Evolutionary conservation across 1,284 basidiomycete species (phyloP).

Genomic region (Fomitopsis palustris): DNA sequence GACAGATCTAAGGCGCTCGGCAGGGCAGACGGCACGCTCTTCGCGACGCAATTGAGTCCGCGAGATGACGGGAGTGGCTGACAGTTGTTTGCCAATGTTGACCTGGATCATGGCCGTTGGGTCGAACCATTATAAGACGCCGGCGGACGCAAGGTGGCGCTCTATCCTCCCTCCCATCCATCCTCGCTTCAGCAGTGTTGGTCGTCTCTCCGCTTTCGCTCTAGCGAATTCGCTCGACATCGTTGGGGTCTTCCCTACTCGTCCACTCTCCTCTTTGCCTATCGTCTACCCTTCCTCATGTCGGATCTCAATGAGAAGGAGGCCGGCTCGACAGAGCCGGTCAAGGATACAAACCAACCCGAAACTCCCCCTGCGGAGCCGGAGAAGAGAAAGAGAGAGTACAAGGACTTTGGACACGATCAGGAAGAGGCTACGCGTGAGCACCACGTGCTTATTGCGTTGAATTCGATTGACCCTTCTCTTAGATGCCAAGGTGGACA

Average conservation of each 20-base stretch:
- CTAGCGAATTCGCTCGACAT: slow-evolving; percentile 18
- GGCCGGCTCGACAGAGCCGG: slow-evolving; percentile 28
- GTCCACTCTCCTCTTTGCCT: slow-evolving; percentile 7
- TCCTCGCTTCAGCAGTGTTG: slow-evolving; percentile 18
- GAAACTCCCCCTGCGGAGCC: slow-evolving; percentile 13
- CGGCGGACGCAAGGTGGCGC: not conserved
- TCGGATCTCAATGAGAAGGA: slow-evolving; percentile 31
- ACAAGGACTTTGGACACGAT: slow-evolving; percentile 88
- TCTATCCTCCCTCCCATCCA: slow-evolving; percentile 23
- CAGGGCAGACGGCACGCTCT: not conserved
- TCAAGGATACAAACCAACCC: slow-evolving; percentile 19
- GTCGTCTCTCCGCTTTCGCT: slow-evolving; percentile 14
- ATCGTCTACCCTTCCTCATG: slow-evolving; percentile 19
- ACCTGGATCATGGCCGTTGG: not conserved
- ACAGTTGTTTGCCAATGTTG: not conserved
- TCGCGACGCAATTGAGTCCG: not conserved
- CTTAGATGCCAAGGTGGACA: slow-evolving; percentile 82
- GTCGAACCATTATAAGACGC: slow-evolving; percentile 10
- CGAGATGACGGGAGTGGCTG: not conserved
- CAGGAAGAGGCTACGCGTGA: slow-evolving; percentile 65
- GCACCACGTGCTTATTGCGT: slow-evolving; percentile 29
- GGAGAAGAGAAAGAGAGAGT: slow-evolving; percentile 82
- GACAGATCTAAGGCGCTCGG: not conserved
- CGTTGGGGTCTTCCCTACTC: slow-evolving; percentile 23
- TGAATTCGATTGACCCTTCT: slow-evolving; percentile 8